A percentile compares a stretch with the other conserved stretches of the same genome.
Evolutionary conservation across 2,329 filamentous ascomycete genomes (phyloP).

Genomic region (Colletotrichum shisoi): DNA sequence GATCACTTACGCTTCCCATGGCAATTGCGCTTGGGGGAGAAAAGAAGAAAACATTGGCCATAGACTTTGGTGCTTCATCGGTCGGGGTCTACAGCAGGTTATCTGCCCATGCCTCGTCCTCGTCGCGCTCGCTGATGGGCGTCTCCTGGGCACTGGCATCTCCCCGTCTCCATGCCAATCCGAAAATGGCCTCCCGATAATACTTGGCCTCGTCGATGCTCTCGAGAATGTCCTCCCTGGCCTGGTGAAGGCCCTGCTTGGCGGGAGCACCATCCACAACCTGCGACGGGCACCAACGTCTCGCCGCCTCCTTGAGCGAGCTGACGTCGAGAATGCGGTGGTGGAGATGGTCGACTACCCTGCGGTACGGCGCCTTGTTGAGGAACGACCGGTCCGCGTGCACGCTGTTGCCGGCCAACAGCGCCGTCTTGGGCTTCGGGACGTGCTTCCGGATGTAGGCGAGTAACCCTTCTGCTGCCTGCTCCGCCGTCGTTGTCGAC

Average conservation of each 20-base stretch:
- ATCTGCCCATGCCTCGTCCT: slow-evolving; percentile 39
- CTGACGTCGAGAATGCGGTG: slow-evolving; percentile 94
- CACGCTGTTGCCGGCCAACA: slow-evolving; percentile 92
- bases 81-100: slow-evolving; percentile 27
- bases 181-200: slow-evolving; percentile 77
- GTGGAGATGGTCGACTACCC: slow-evolving; percentile 79
- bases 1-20: background rate
- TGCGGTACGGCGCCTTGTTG: slow-evolving; percentile 73
- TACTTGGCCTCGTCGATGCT: slow-evolving; percentile 91
- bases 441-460: slow-evolving; percentile 78
- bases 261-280: slow-evolving; percentile 68
- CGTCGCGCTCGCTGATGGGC: slow-evolving; percentile 35
- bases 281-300: slow-evolving; percentile 76
- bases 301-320: slow-evolving; percentile 86
- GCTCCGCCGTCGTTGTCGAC: slow-evolving; percentile 74
- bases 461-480: slow-evolving; percentile 77
- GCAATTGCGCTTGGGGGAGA: too few species aligned
- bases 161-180: slow-evolving; percentile 42
- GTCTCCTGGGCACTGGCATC: slow-evolving; percentile 28
- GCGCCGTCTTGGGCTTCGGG: slow-evolving; percentile 69
- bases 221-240: slow-evolving; percentile 88
- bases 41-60: background rate
- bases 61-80: background rate
- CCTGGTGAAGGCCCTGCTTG: slow-evolving; percentile 82
- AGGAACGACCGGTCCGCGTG: slow-evolving; percentile 90